Evolutionary conservation across 73 alveolate species (phyloP), one percentile per base, ranked within the genome.

Genomic region (Urostyla sp.): DNA sequence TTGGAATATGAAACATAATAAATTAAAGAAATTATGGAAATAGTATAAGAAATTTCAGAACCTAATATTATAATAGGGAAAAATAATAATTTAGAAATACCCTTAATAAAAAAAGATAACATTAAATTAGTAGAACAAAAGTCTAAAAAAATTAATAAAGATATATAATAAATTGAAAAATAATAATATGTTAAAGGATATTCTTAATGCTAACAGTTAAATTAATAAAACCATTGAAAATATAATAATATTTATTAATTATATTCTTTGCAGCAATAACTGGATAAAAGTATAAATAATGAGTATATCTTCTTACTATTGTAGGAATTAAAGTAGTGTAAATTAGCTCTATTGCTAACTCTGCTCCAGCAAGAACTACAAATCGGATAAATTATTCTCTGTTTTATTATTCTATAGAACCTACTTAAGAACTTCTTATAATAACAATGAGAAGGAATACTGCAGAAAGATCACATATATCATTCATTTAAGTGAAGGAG

Each of bases 381-480:
- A 10, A 63, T 2, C 31, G 20, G 5, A 43, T 15, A 38, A 63
- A 36, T 13, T 23, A 5, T 1, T 63, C 79, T 1, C 44, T 50
- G 8, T 5, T 36, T 63, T 43, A 40, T 5, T 18, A 8, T 10
- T 60, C 79, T 24, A 63, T 43, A 10, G 24, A 35, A 21, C 79
- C 79, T 20, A 28, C 15, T 10, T 38, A 13, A 20, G 18, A 18
- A 23, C 44, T 20, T 23, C 48, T 63, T 10, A 63, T 21, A 13
- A 63, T 37, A 40, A 63, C 37, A 3, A 63, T 63, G 6, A 63
- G 13, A 6, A 46, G 46, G 37, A 63, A 23, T 10, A 63, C 79
- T 4, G 79, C 44, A 63, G 60, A 24, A 13, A 63, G 28, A 63
- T 63, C 61, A 23, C 79, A 63, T 5, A 63, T 1, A 38, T 63